Evolutionary conservation across 2,329 filamentous ascomycete species (phyloP).

Genomic region (Xylaria digitata): DNA sequence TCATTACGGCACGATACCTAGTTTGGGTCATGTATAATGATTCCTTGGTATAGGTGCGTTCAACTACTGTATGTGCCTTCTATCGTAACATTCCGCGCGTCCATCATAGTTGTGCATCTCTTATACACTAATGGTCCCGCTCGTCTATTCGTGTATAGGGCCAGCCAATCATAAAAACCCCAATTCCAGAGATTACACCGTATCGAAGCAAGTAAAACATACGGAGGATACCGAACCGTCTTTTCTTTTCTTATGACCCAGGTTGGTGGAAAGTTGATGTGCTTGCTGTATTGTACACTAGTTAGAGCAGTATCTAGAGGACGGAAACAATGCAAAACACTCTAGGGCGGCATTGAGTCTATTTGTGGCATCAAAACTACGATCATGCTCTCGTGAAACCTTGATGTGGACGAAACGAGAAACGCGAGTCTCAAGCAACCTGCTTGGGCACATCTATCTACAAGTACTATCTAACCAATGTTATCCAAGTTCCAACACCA

Average conservation of each 20-base stretch:
- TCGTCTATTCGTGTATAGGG: conserved; percentile 7
- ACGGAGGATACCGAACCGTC: conserved; percentile 6
- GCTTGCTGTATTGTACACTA: not conserved
- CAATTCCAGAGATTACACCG: not conserved
- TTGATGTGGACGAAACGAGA: conserved; percentile 10
- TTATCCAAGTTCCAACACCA: not conserved
- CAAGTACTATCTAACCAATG: not conserved
- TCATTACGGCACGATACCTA: too few species aligned
- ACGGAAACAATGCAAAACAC: conserved; percentile 11
- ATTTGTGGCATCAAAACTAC: conserved; percentile 17
- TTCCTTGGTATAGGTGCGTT: not conserved
- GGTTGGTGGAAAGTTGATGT: conserved; percentile 10
- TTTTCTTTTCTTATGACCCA: conserved; percentile 6
- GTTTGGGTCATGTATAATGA: too few species aligned
- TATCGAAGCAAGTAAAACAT: not conserved
- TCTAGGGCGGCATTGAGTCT: conserved; percentile 7
- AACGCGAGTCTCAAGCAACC: not conserved
- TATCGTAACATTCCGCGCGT: conserved; percentile 16
- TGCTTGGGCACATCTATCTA: not conserved
- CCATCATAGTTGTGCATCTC: not conserved
- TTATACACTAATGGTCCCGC: too few species aligned
- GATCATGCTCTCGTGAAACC: conserved; percentile 15
- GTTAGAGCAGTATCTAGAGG: too few species aligned
- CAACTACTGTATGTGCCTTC: not conserved
- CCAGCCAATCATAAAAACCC: conserved; percentile 18